phyloP scores from a whole-genome alignment of 2,329 filamentous ascomycete species.

The Talaromyces verruculosus region DNA sequence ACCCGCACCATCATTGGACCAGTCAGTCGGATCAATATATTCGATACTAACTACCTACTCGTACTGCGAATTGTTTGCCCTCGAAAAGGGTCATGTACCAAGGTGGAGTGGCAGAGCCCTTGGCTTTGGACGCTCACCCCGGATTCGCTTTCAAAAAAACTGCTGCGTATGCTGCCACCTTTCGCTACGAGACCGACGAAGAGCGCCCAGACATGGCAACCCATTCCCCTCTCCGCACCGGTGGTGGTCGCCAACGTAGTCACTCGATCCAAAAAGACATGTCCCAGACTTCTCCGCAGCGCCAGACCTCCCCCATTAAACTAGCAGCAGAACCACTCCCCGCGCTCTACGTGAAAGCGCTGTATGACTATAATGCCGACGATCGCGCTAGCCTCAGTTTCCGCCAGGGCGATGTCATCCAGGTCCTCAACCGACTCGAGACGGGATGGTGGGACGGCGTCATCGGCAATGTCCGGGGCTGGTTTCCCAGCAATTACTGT shows the following conservation, averaged over 20 bases:
- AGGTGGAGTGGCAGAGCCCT: conserved; percentile 34
- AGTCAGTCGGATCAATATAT: not conserved
- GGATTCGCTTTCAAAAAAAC: conserved; percentile 37
- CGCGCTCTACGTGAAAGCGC: conserved; percentile 81
- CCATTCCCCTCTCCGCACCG: conserved; percentile 30
- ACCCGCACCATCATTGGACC: not conserved
- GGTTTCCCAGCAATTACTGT: conserved; percentile 99
- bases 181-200: conserved; percentile 36
- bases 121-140: conserved; percentile 36
- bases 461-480: conserved; percentile 92
- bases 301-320: conserved; percentile 34
- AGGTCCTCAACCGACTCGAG: conserved; percentile 96
- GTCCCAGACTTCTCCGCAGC: conserved; percentile 28
- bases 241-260: conserved; percentile 35
- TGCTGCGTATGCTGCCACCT: conserved; percentile 40
- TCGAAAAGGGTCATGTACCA: conserved; percentile 33
- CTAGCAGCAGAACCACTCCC: conserved; percentile 43
- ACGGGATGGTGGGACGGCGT: conserved; percentile 99
- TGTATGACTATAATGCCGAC: conserved; percentile 98
- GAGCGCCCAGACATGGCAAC: conserved; percentile 32
- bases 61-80: not conserved
- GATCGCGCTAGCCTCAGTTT: conserved; percentile 97
- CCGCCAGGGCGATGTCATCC: conserved; percentile 93
- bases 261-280: conserved; percentile 29
- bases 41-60: not conserved